Percentiles rank a stretch among this genome's conserved stretches.
Conservation (phyloP, 805 yeast species). For the Spathaspora arborariae region DNA sequence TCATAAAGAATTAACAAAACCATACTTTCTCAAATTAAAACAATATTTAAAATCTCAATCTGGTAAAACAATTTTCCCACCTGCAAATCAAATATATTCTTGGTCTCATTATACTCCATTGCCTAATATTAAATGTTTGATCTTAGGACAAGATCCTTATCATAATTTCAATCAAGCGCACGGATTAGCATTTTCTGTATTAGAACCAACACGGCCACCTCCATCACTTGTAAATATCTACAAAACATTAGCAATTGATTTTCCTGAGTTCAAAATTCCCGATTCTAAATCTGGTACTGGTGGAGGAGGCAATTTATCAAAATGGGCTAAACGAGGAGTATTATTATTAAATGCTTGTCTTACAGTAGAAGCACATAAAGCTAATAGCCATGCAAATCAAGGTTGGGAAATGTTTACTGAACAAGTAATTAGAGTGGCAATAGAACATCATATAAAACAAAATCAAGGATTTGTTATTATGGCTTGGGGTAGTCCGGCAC, state of each 20-base stretch:
- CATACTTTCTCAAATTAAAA: conserved; percentile 77
- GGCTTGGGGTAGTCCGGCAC: conserved; percentile 83
- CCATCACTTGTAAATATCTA: conserved; percentile 88
- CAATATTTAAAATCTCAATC: conserved; percentile 42
- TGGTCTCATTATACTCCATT: conserved; percentile 89
- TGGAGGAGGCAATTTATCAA: conserved; percentile 63
- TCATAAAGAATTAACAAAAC: conserved; percentile 71
- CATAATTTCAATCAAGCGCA: conserved; percentile 93
- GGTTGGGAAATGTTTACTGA: conserved; percentile 96
- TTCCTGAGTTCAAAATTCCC: conserved; percentile 66
- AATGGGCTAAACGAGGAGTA: conserved; percentile 89
- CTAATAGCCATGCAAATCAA: conserved; percentile 82
- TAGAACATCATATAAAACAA: conserved; percentile 42
- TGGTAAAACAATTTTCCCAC: conserved; percentile 69
- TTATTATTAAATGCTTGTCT: conserved; percentile 80
- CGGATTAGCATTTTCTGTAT: conserved; percentile 91
- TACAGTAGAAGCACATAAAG: conserved; percentile 89
- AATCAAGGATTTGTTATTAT: conserved; percentile 60
- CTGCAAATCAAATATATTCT: conserved; percentile 71
- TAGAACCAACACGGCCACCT: conserved; percentile 71
- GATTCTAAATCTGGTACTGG: conserved; percentile 29
- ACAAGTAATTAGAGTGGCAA: conserved; percentile 53
- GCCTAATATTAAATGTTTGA: conserved; percentile 65
- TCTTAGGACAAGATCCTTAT: conserved; percentile 96
- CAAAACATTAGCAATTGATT: conserved; percentile 62